Percentiles rank a stretch among this genome's conserved stretches.
These are phyloP conservation scores for Lunularia cruciata DNA, from an alignment of 225 moss, liverwort and hornwort species.

Conservation along the genomic window DNA sequence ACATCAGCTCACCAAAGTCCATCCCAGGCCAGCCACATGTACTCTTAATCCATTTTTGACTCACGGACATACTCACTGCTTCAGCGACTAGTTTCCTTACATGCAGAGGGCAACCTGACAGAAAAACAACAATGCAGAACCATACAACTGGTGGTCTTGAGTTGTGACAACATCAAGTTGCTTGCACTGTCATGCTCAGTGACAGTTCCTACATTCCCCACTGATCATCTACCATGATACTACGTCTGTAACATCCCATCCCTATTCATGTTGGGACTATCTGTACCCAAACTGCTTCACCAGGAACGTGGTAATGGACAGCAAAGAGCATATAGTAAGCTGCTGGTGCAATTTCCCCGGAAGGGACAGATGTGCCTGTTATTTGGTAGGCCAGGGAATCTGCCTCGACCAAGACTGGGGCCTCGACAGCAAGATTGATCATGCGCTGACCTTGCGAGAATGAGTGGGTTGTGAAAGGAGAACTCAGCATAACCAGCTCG, in stretches of 20 bases:
- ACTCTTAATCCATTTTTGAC: too few relatives aligned
- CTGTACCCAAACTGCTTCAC: constrained; percentile 62
- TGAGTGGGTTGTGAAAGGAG: constrained; percentile 75
- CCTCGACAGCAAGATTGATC: constrained; percentile 37
- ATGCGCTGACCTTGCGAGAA: constrained; percentile 78
- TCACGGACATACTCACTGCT: too few relatives aligned
- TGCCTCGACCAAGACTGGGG: constrained; percentile 18
- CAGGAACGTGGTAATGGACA: constrained; percentile 61
- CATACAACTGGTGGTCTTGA: too few relatives aligned
- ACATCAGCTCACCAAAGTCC: too few relatives aligned
- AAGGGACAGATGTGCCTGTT: constrained; percentile 49
- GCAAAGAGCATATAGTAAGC: constrained; percentile 86
- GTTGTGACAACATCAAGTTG: too few relatives aligned
- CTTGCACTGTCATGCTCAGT: too few relatives aligned
- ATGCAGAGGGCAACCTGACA: too few relatives aligned
- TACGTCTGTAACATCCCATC: not conserved
- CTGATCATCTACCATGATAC: not conserved
- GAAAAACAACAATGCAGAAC: too few relatives aligned
- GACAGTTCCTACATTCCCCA: too few relatives aligned
- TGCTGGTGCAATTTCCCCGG: constrained; percentile 51
- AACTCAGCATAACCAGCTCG: constrained; percentile 58
- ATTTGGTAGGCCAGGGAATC: constrained; percentile 27
- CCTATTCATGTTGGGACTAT: constrained; percentile 3
- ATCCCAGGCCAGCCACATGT: too few relatives aligned
- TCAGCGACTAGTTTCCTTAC: too few relatives aligned